Conservation (phyloP, 306 rosid species). For the Carpinus fangiana region DNA sequence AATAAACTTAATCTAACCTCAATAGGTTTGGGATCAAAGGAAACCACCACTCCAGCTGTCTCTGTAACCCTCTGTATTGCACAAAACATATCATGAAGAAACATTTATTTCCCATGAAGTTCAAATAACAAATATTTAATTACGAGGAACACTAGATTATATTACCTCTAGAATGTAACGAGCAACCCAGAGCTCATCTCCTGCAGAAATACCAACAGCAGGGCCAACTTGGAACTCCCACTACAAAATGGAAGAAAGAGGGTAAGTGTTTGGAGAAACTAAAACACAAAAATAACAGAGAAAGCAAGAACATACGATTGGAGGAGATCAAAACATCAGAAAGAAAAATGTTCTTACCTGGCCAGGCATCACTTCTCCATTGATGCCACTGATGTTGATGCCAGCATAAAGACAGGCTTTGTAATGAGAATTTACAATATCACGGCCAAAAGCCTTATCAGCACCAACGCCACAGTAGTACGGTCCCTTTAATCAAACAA, state of each 20-base stretch:
- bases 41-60: conserved; percentile 52
- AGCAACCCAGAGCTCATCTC: conserved; percentile 61
- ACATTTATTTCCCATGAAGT: background rate
- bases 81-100: background rate
- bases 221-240: conserved; percentile 75
- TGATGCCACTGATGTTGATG: conserved; percentile 64
- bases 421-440: conserved; percentile 67
- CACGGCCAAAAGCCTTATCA: conserved; percentile 74
- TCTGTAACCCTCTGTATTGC: conserved; percentile 53
- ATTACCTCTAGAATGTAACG: conserved; percentile 58
- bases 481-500: conserved; percentile 43
- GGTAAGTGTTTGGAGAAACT: background rate
- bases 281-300: background rate
- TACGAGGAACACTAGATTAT: background rate
- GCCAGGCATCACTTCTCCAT: conserved; percentile 79
- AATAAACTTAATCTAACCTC: conserved; percentile 22
- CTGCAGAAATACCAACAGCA: conserved; percentile 53
- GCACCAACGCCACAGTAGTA: conserved; percentile 72
- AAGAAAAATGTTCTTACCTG: conserved; percentile 38
- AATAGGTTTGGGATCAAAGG: conserved; percentile 66
- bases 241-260: conserved; percentile 10
- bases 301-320: background rate
- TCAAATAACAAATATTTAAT: conserved; percentile 5
- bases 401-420: conserved; percentile 73
- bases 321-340: background rate